These are phyloP conservation scores for Nicotiana obtusifolia DNA, from an alignment of 257 asterid species.

Conservation along the genomic window DNA sequence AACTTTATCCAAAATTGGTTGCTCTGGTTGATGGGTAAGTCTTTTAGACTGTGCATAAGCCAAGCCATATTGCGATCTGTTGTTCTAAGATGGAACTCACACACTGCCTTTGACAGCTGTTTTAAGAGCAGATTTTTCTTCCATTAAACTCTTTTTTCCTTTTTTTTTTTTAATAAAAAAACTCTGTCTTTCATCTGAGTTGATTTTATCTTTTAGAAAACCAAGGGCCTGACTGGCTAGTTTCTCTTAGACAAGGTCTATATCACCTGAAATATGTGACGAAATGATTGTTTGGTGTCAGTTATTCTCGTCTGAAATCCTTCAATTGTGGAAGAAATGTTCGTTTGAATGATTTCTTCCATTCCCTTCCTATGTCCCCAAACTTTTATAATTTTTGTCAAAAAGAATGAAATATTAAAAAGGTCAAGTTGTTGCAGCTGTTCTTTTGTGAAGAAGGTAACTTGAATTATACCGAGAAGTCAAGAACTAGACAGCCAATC, in stretches of 20 bases:
- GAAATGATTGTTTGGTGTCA: not conserved
- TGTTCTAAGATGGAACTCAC: not conserved
- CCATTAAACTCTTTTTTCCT: not conserved
- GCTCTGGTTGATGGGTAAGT: slow-evolving; percentile 87
- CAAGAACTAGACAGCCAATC: not conserved
- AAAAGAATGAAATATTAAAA: not conserved
- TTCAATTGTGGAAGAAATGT: not conserved
- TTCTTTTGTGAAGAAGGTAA: not conserved
- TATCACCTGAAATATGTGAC: not conserved
- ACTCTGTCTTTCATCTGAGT: not conserved
- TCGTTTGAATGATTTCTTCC: not conserved
- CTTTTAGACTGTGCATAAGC: slow-evolving; percentile 9
- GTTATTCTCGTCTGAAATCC: not conserved
- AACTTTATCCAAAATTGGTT: slow-evolving; percentile 80
- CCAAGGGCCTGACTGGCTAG: too few species aligned
- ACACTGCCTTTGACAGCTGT: not conserved
- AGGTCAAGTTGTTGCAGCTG: not conserved
- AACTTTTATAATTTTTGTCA: not conserved
- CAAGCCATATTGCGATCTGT: not conserved
- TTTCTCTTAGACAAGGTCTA: not conserved
- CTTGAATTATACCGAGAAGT: not conserved
- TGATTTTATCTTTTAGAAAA: not conserved
- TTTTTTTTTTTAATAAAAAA: not conserved
- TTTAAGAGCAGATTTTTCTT: not conserved
- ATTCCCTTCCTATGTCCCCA: not conserved